phyloP scores from a whole-genome alignment of 2,329 filamentous ascomycete genomes.

The Ophiostoma ips region DNA sequence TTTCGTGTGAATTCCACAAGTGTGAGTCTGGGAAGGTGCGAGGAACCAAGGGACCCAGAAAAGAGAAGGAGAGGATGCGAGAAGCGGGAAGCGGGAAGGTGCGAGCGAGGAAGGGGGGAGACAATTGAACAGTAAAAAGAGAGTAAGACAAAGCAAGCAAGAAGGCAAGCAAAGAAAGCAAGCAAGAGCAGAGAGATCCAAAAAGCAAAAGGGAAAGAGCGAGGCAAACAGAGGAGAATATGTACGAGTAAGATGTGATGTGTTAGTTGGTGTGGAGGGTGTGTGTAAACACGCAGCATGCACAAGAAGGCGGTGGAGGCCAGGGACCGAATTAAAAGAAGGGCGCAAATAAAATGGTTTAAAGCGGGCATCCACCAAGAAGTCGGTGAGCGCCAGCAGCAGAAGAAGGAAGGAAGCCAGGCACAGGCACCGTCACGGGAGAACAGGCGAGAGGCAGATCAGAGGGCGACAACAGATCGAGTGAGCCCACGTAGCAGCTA shows the following conservation, averaged over 20 bases:
- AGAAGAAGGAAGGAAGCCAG: neutral
- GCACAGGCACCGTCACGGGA: neutral
- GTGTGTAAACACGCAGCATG: neutral
- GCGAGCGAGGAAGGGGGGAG: too few relatives aligned
- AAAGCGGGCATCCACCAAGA: slow-evolving; percentile 12
- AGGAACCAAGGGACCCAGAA: neutral
- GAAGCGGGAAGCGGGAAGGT: too few relatives aligned
- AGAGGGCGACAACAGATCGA: neutral
- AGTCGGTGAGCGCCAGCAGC: slow-evolving; percentile 21
- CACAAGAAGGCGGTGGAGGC: neutral
- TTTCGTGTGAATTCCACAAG: neutral
- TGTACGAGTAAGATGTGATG: neutral
- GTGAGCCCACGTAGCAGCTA: too few relatives aligned
- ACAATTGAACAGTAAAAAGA: too few relatives aligned
- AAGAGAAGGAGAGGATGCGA: neutral
- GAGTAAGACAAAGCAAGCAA: neutral
- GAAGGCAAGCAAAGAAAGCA: neutral
- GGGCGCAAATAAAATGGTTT: slow-evolving; percentile 1
- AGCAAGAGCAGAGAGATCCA: neutral
- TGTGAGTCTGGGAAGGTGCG: neutral
- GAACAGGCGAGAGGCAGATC: neutral
- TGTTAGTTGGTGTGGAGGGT: neutral
- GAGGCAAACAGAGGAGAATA: neutral
- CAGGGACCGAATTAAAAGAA: slow-evolving; percentile 4
- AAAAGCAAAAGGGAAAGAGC: neutral